Conservation (phyloP, 2,329 filamentous ascomycete genomes). For the Diplocarpon mali region DNA sequence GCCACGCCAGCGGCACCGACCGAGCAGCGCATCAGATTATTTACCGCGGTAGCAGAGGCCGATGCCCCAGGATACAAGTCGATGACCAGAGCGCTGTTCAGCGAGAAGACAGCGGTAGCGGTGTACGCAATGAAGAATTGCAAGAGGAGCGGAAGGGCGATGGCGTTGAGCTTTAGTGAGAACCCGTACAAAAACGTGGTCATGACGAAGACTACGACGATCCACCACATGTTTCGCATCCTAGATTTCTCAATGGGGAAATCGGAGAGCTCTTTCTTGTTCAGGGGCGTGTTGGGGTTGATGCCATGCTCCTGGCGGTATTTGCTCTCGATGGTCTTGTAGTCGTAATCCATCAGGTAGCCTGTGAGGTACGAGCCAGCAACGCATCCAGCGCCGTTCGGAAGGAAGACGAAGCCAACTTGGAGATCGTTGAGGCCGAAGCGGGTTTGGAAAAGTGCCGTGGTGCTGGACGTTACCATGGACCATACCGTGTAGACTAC, state of each 20-base stretch:
- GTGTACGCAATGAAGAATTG: constrained; percentile 29
- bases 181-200: constrained; percentile 29
- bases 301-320: constrained; percentile 27
- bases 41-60: constrained; percentile 28
- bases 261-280: constrained; percentile 27
- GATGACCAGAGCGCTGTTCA: constrained; percentile 27
- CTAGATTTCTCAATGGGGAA: constrained; percentile 33
- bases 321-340: constrained; percentile 26
- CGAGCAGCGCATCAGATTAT: constrained; percentile 27
- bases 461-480: constrained; percentile 36
- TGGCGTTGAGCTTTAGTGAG: constrained; percentile 17
- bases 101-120: constrained; percentile 28
- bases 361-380: constrained; percentile 31
- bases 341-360: constrained; percentile 32
- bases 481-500: constrained; percentile 37
- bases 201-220: constrained; percentile 29
- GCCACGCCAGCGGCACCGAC: constrained; percentile 26
- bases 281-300: constrained; percentile 18
- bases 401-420: constrained; percentile 32
- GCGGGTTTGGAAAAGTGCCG: constrained; percentile 28
- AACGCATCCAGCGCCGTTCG: constrained; percentile 33
- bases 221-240: constrained; percentile 29
- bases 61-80: constrained; percentile 26
- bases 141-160: constrained; percentile 23
- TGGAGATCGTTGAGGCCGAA: constrained; percentile 31